Evolutionary conservation across 208 protist genomes (phyloP).

Genomic region (Acanthamoeba castellanii): DNA sequence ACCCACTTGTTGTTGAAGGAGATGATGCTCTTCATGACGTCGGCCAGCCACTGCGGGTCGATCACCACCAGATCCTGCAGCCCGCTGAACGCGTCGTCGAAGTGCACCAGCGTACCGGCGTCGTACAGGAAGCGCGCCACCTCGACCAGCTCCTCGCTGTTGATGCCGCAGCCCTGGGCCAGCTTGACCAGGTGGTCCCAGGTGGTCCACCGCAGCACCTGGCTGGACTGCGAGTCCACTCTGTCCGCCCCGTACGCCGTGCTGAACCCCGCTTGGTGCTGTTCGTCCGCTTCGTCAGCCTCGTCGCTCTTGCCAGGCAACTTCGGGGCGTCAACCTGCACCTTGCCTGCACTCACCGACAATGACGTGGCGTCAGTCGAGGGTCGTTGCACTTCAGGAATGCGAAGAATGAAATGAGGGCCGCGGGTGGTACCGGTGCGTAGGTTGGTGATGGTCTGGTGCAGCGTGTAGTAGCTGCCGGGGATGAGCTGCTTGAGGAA

Average conservation of each 20-base stretch:
- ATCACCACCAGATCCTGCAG: slow-evolving; percentile 66
- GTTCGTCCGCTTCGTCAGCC: not conserved
- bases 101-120: slow-evolving; percentile 36
- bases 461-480: slow-evolving; percentile 22
- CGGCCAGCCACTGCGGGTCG: slow-evolving; percentile 60
- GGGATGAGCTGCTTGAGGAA: slow-evolving; percentile 49
- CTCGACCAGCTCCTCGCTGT: not conserved
- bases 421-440: not conserved
- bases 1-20: slow-evolving; percentile 66
- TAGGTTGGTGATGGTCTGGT: slow-evolving; percentile 11
- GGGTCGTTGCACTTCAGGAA: not conserved
- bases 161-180: not conserved
- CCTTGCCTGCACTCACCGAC: not conserved
- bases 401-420: too few relatives aligned
- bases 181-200: not conserved
- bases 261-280: not conserved
- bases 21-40: slow-evolving; percentile 69
- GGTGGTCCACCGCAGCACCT: not conserved
- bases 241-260: not conserved
- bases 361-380: not conserved
- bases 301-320: not conserved
- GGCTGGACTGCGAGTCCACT: too few relatives aligned
- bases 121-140: slow-evolving; percentile 42
- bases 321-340: not conserved
- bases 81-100: slow-evolving; percentile 35